Evolutionary conservation across 306 rosid genomes (phyloP).

Genomic region (Abrus precatorius): DNA sequence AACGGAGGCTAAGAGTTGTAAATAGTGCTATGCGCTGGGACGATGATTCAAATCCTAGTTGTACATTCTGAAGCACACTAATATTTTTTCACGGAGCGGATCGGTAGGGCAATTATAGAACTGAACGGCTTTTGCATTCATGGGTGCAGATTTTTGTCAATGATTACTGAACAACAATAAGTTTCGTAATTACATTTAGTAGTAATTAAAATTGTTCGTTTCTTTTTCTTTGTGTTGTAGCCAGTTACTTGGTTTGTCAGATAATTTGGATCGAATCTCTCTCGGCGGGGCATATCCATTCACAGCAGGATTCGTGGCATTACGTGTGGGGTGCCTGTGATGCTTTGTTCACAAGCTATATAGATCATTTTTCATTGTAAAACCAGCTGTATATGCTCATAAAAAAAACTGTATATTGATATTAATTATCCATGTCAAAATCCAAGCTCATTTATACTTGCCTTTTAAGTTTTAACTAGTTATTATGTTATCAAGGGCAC

Average conservation of each 20-base stretch:
- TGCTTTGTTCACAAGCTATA: slow-evolving; percentile 29
- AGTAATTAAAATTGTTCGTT: slow-evolving; percentile 24
- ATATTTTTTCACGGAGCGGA: slow-evolving; percentile 6
- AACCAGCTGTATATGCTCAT: background rate
- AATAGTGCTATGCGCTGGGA: slow-evolving; percentile 36
- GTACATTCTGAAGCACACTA: background rate
- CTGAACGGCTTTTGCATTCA: background rate
- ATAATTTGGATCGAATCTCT: slow-evolving; percentile 34
- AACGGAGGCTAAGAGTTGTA: slow-evolving; percentile 13
- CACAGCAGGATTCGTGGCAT: slow-evolving; percentile 46
- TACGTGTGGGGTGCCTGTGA: slow-evolving; percentile 33
- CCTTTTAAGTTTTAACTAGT: no score
- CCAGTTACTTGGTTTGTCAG: slow-evolving; percentile 18
- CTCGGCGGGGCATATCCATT: slow-evolving; percentile 41
- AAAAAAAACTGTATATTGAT: background rate
- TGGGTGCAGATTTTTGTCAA: slow-evolving; percentile 13
- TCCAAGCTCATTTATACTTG: background rate
- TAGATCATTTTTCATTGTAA: background rate
- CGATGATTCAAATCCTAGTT: slow-evolving; percentile 15
- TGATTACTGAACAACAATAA: slow-evolving; percentile 19
- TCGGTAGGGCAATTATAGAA: slow-evolving; percentile 10
- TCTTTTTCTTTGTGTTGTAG: background rate
- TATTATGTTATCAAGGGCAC: no score
- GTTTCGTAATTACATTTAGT: slow-evolving; percentile 22
- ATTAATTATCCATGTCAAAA: background rate